phyloP scores from a whole-genome alignment of 192 early-diverging fungal species.

The Coemansia sp. region DNA sequence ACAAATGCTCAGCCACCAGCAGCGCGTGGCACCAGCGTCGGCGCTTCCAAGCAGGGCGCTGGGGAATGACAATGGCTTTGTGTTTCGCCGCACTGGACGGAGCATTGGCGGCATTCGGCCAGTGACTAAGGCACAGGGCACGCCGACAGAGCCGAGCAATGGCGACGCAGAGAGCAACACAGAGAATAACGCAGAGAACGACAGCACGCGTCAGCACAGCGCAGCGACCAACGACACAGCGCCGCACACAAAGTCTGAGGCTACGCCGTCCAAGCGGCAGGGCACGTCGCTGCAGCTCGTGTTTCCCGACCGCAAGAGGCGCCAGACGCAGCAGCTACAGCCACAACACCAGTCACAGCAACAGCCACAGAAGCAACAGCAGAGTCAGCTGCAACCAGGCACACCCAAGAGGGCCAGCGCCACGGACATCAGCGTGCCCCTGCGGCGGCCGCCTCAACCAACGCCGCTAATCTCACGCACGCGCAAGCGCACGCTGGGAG shows the following conservation, averaged over 20 bases:
- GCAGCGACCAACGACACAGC: not conserved
- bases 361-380: too few species aligned
- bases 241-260: too few species aligned
- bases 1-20: not conserved
- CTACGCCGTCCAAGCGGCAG: too few species aligned
- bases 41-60: not conserved
- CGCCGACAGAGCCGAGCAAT: not conserved
- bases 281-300: too few species aligned
- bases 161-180: not conserved
- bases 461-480: constrained; percentile 46
- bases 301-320: constrained; percentile 40
- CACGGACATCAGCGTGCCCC: constrained; percentile 41
- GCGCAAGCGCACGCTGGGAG: constrained; percentile 8
- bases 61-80: constrained; percentile 49
- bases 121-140: not conserved
- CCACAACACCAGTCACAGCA: too few species aligned
- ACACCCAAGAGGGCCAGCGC: too few species aligned
- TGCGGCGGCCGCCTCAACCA: constrained; percentile 27
- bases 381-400: too few species aligned
- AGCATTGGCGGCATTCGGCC: constrained; percentile 1
- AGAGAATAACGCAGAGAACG: too few species aligned
- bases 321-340: constrained; percentile 5
- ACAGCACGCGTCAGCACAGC: too few species aligned
- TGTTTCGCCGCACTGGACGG: constrained; percentile 42
- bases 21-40: too few species aligned